Evolutionary conservation across 495 filamentous ascomycete genomes (phyloP).

Genomic region (Annulohypoxylon bovei): DNA sequence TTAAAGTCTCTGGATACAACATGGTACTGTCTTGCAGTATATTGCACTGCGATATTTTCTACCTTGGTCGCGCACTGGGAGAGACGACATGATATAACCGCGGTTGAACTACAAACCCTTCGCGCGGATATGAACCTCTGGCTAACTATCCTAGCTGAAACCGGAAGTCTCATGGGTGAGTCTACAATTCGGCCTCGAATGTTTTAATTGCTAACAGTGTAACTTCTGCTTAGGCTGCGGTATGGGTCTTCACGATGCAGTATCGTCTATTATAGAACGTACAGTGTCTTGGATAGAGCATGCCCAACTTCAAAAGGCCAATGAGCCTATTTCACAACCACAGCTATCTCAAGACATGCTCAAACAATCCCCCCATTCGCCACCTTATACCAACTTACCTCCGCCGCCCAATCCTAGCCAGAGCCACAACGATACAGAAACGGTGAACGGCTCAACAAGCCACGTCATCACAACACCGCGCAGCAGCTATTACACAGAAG

Average conservation of each 20-base stretch:
- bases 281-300: conserved; percentile 58
- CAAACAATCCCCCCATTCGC: conserved; percentile 44
- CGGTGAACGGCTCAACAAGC: conserved; percentile 33
- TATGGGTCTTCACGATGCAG: conserved; percentile 51
- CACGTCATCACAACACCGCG: conserved; percentile 40
- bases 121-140: conserved; percentile 74
- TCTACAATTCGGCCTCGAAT: not conserved
- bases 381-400: conserved; percentile 40
- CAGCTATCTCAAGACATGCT: conserved; percentile 42
- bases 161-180: conserved; percentile 70
- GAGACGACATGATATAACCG: conserved; percentile 65
- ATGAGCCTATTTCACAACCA: conserved; percentile 28
- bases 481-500: conserved; percentile 41
- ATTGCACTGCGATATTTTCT: conserved; percentile 77
- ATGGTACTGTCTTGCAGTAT: conserved; percentile 78
- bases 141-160: conserved; percentile 72
- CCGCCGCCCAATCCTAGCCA: conserved; percentile 26
- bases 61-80: conserved; percentile 76
- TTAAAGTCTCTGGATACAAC: conserved; percentile 78
- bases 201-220: not conserved
- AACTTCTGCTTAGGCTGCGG: conserved; percentile 43
- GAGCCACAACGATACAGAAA: conserved; percentile 33
- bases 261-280: conserved; percentile 53
- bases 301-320: conserved; percentile 48
- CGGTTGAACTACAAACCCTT: conserved; percentile 63